Evolutionary conservation across 2,329 filamentous ascomycete genomes (phyloP), one percentile per base, ranked within the genome.

Genomic region (Fusarium acutatum): DNA sequence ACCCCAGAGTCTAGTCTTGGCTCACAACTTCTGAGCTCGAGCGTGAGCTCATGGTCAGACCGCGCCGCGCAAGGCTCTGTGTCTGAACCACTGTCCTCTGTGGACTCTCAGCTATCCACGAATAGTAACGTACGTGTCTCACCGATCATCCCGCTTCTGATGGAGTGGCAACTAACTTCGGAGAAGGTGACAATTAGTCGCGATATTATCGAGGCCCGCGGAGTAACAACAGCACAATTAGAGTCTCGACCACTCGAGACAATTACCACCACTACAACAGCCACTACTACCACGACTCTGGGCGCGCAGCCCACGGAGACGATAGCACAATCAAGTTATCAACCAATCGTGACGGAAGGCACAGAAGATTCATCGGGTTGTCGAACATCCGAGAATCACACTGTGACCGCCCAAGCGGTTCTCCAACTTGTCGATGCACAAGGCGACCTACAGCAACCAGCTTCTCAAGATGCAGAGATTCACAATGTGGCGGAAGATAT

Each of bases 121-220:
- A 70, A 43, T 52, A 63, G 40, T 44, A 71, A 72, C 68, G 75
- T 77, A 77, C 53, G 74, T 75, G 20, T 35, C 46, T 38, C 18
- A 50, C 18, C 34, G 7, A 28, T 30, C 9, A 7, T 34, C 18
- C 15, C 46, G 24, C 26, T 34, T 14, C 6, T 54, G 17, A 24
- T 34, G 32, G 49, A 41, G 22, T 41, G 50, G 32, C 70, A 56
- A 71, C 77, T 79, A 75, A 79, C 60, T 72, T 60, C 50, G 59
- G 37, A 75, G 74, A 79, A 78, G 77, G 68, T 73, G 59, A 52
- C 46, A 60, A 58, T 53, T n/a, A 62, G 61, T 65, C 66, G 62
- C 54, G 58, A 46, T 44, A 54, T 53, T 49, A 52, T 64, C 38
- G 52, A 40, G 40, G 37, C 59, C 30, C 49, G 35, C 34, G 54